Percentiles rank a stretch among this genome's conserved stretches.
Conservation (phyloP, 2,329 filamentous ascomycete genomes). For the Aspergillus sp. region DNA sequence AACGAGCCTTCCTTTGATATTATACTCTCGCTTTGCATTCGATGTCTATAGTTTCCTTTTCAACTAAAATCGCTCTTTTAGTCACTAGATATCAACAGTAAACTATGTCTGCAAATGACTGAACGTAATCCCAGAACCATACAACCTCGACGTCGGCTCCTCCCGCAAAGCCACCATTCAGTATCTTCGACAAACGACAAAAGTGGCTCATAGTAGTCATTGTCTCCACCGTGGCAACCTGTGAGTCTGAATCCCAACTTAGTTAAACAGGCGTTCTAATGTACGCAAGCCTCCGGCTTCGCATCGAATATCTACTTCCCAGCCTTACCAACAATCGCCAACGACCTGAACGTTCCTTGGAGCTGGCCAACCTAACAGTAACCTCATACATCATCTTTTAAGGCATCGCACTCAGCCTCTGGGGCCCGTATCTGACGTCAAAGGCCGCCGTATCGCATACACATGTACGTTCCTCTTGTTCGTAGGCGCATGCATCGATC, state of each 20-base stretch:
- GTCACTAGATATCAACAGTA: no score
- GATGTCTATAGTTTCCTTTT: no score
- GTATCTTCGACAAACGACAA: slow-evolving; percentile 46
- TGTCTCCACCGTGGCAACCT: slow-evolving; percentile 47
- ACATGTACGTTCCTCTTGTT: slow-evolving; percentile 34
- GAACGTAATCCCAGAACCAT: no score
- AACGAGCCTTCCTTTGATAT: no score
- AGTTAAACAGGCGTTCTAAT: not conserved
- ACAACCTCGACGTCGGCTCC: no score
- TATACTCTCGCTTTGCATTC: no score
- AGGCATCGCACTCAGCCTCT: slow-evolving; percentile 38
- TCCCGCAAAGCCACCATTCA: no score
- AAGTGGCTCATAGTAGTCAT: slow-evolving; percentile 44
- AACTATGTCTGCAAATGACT: no score
- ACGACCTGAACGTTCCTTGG: slow-evolving; percentile 35
- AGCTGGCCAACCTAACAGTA: slow-evolving; percentile 39
- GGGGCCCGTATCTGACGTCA: slow-evolving; percentile 35
- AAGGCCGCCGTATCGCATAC: slow-evolving; percentile 37
- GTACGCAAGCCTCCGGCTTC: slow-evolving; percentile 32
- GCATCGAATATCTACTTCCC: slow-evolving; percentile 45
- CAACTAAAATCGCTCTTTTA: no score
- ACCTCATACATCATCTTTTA: slow-evolving; percentile 43
- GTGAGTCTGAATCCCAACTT: slow-evolving; percentile 22
- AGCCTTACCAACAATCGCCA: slow-evolving; percentile 35
- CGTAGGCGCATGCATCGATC: slow-evolving; percentile 34